Evolutionary conservation across 495 filamentous ascomycete species (phyloP).

Genomic region (Penicillium salamii): DNA sequence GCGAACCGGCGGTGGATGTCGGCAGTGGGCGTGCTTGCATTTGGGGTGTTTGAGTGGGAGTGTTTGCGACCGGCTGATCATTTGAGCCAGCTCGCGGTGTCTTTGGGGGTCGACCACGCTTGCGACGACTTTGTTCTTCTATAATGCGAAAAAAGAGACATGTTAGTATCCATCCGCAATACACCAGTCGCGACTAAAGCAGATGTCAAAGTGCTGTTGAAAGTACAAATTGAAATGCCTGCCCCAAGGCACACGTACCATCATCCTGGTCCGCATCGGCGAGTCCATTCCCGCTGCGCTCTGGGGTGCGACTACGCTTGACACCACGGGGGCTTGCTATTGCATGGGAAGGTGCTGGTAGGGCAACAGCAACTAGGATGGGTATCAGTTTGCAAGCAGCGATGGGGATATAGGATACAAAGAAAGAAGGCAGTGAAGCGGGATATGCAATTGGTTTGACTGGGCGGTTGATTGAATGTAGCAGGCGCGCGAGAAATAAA

Average conservation of each 20-base stretch:
- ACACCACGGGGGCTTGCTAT: slow-evolving; percentile 67
- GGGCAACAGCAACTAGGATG: slow-evolving; percentile 39
- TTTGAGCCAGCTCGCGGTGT: slow-evolving; percentile 50
- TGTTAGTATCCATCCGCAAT: slow-evolving; percentile 10
- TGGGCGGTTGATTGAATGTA: not conserved
- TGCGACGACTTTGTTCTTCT: slow-evolving; percentile 77
- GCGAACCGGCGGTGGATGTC: slow-evolving; percentile 51
- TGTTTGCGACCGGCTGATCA: slow-evolving; percentile 49
- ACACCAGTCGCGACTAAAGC: not conserved
- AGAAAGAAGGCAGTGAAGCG: not conserved
- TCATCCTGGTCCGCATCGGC: slow-evolving; percentile 69
- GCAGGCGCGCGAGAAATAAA: not conserved
- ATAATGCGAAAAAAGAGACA: slow-evolving; percentile 13
- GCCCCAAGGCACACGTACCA: slow-evolving; percentile 60
- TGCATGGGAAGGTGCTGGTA: slow-evolving; percentile 44
- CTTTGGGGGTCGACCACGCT: slow-evolving; percentile 84
- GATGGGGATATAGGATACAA: slow-evolving; percentile 10
- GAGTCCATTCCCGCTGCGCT: slow-evolving; percentile 62
- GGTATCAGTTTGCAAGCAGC: slow-evolving; percentile 40
- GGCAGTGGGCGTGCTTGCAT: slow-evolving; percentile 67
- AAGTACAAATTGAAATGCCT: slow-evolving; percentile 3
- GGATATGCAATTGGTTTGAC: not conserved
- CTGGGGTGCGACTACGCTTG: slow-evolving; percentile 93
- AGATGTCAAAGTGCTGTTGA: not conserved
- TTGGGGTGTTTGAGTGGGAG: slow-evolving; percentile 73